Percentiles rank a stretch among this genome's conserved stretches.
Conservation (phyloP, 495 filamentous ascomycete species). For the Annulohypoxylon maeteangense region DNA sequence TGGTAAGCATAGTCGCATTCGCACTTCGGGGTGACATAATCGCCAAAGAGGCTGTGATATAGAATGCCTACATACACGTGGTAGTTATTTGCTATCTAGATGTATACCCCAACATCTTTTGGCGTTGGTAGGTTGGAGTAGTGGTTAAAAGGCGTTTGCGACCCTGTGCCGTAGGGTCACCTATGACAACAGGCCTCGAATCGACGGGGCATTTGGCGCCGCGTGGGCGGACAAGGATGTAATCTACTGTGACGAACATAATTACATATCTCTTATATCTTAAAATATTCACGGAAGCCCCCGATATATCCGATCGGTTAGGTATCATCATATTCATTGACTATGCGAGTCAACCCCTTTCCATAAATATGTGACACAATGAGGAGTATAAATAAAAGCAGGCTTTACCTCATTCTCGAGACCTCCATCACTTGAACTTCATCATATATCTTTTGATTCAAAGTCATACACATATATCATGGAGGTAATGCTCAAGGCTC, state of each 20-base stretch:
- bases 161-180: background rate
- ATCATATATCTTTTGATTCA: background rate
- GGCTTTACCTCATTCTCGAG: background rate
- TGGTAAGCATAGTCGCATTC: background rate
- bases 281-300: background rate
- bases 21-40: background rate
- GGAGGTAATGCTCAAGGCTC: background rate
- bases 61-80: background rate
- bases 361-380: background rate
- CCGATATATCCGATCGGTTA: background rate
- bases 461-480: background rate
- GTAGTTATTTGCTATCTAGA: background rate
- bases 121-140: background rate
- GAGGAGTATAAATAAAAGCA: background rate
- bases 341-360: background rate
- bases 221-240: background rate
- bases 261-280: background rate
- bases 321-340: background rate
- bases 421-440: background rate
- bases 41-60: background rate
- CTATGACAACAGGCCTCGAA: background rate
- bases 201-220: background rate
- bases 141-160: background rate
- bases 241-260: background rate
- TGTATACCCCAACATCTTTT: background rate